These are phyloP conservation scores for Penicillium griseofulvum DNA, from an alignment of 2,329 filamentous ascomycete species.

Conservation along the genomic window DNA sequence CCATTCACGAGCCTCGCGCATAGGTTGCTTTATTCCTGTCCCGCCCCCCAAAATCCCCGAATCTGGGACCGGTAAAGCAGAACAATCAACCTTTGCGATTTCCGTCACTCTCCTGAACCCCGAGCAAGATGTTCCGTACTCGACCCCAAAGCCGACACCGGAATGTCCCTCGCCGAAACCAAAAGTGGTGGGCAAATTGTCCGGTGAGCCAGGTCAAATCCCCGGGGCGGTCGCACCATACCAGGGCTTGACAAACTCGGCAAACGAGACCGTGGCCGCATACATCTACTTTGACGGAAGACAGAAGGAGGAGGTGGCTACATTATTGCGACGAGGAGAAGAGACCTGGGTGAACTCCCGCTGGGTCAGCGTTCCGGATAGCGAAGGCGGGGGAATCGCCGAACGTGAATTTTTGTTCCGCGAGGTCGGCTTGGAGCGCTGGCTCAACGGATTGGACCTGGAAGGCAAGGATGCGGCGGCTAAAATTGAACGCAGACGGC, in stretches of 20 bases:
- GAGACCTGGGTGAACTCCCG: slow-evolving; percentile 99
- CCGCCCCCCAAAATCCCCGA: slow-evolving; percentile 77
- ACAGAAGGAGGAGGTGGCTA: slow-evolving; percentile 94
- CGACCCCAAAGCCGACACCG: slow-evolving; percentile 74
- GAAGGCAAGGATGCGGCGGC: slow-evolving; percentile 87
- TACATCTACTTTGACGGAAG: slow-evolving; percentile 99
- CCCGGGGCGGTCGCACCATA: slow-evolving; percentile 71
- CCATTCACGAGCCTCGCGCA: slow-evolving; percentile 83
- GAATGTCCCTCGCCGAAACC: slow-evolving; percentile 77
- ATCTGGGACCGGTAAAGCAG: slow-evolving; percentile 69
- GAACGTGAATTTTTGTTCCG: slow-evolving; percentile 97
- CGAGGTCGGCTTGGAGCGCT: slow-evolving; percentile 91
- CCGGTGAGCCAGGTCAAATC: slow-evolving; percentile 54
- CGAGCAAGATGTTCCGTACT: slow-evolving; percentile 86
- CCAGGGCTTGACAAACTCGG: slow-evolving; percentile 84
- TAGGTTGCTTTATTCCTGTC: slow-evolving; percentile 96
- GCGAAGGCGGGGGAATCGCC: slow-evolving; percentile 88
- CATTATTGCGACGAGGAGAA: slow-evolving; percentile 83
- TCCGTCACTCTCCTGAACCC: slow-evolving; percentile 94
- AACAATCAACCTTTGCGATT: slow-evolving; percentile 95
- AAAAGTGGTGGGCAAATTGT: slow-evolving; percentile 72
- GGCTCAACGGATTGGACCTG: slow-evolving; percentile 95
- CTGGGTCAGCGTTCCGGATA: slow-evolving; percentile 91
- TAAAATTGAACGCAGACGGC: slow-evolving; percentile 64
- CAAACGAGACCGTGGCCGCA: slow-evolving; percentile 95